Conservation (phyloP, 177 flowering plant species). For the Tripterygium wilfordii region DNA sequence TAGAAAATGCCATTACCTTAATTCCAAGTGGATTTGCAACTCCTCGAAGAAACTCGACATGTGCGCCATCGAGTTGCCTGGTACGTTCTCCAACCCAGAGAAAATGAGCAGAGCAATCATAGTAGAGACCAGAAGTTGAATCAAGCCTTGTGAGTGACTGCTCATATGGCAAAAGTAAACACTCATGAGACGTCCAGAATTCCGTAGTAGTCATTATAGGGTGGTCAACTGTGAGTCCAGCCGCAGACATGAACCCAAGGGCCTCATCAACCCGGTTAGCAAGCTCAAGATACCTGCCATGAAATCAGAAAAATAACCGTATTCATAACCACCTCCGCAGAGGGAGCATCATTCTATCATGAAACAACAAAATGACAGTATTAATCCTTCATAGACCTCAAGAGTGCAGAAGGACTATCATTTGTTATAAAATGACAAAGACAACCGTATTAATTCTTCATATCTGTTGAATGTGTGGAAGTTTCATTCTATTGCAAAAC, state of each 20-base stretch:
- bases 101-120: constrained; percentile 91
- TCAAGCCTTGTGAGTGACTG: constrained; percentile 83
- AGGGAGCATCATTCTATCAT: no score
- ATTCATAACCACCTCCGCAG: no score
- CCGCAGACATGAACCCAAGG: constrained; percentile 87
- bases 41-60: constrained; percentile 83
- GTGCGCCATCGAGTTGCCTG: constrained; percentile 86
- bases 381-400: no score
- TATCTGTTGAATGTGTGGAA: no score
- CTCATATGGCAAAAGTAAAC: constrained; percentile 83
- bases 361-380: no score
- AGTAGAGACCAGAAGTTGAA: constrained; percentile 78
- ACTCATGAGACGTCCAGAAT: constrained; percentile 96
- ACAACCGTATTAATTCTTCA: no score
- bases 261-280: constrained; percentile 88
- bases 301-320: no score
- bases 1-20: constrained; percentile 38
- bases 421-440: no score
- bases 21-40: constrained; percentile 89
- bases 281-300: constrained; percentile 68
- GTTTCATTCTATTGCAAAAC: no score
- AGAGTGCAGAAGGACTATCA: no score
- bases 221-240: constrained; percentile 85
- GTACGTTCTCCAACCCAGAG: constrained; percentile 92
- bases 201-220: constrained; percentile 83